Evolutionary conservation across 2,329 filamentous ascomycete species (phyloP), one percentile per base, ranked within the genome.

Genomic region (Neoascochyta sp.): DNA sequence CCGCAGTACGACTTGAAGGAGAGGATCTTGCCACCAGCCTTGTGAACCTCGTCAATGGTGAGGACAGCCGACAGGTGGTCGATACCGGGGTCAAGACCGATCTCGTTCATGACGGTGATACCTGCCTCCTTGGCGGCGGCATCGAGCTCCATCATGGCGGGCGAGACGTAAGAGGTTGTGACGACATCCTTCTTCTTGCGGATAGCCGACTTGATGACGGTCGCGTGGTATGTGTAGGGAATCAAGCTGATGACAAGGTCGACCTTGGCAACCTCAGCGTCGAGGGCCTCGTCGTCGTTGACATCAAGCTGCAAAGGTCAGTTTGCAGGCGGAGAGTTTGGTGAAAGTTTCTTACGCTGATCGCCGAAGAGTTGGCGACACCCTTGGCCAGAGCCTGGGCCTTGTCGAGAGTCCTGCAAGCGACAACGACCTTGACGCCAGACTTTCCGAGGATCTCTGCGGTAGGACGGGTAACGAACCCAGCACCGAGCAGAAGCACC

Each of bases 81-180:
- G 46, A 87, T 78, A 59, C 81, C 81, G 16, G 81, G 81, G 63
- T 84, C 81, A 23, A 73, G 64, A 40, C 53, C 54, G 30, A 63
- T 62, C 50, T 96, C 90, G 69, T 96, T 95, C 84, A 95, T 89
- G 60, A 95, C 89, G 8, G 87, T 94, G 61, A 95, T 95, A 40
- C 88, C 89, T 11, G 90, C 90, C 43, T 83, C 84, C 75, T 95
- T 94, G 63, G 76, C 80, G 52, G 83, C 71, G 52, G 80, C 72
- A 55, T 95, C 83, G 28, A 96, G 79, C 71, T 89, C 90, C 69
- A 82, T 67, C 88, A 95, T 95, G 45, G 86, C 86, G 3, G 87
- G 87, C 4, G 86, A 93, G 48, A 95, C 85, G 61, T 96, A 96
- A 46, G 80, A 87, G 16, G 90, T 95, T 36, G 90, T 95, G 57